Percentiles rank a stretch among this genome's conserved stretches.
Evolutionary conservation across 2,329 filamentous ascomycete genomes (phyloP).

Genomic region (Beauveria sp.): DNA sequence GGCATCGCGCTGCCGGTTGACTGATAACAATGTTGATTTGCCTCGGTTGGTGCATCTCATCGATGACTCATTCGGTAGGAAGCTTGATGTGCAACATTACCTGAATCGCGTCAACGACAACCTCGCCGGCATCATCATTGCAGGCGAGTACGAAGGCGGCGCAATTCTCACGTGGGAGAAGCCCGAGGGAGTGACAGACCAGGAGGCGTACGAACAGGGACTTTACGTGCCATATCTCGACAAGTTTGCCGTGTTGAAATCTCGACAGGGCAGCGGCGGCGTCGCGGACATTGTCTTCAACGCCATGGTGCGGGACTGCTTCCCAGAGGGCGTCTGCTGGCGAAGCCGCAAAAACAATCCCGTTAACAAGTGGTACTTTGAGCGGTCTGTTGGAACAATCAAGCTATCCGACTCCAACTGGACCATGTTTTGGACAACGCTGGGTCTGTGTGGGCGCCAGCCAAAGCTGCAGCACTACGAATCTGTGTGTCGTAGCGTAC

Average conservation of each 20-base stretch:
- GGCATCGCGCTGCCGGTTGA: slow-evolving; percentile 57
- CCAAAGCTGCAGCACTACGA: slow-evolving; percentile 61
- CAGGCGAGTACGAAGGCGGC: slow-evolving; percentile 92
- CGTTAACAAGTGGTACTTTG: slow-evolving; percentile 99
- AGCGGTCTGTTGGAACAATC: slow-evolving; percentile 74
- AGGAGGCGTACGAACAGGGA: slow-evolving; percentile 44
- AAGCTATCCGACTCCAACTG: slow-evolving; percentile 78
- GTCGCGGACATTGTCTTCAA: slow-evolving; percentile 97
- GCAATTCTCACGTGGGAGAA: slow-evolving; percentile 93
- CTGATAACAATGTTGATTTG: slow-evolving; percentile 76
- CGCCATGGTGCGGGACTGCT: slow-evolving; percentile 83
- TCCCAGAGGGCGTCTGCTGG: slow-evolving; percentile 88
- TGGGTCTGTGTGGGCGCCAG: slow-evolving; percentile 49
- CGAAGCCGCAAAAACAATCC: slow-evolving; percentile 83
- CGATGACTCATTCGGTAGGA: slow-evolving; percentile 84
- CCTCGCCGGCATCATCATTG: slow-evolving; percentile 86
- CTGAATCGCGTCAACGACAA: slow-evolving; percentile 70
- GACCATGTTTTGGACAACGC: slow-evolving; percentile 98
- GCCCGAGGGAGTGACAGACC: slow-evolving; percentile 52
- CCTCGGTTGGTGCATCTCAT: slow-evolving; percentile 78
- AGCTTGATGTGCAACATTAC: slow-evolving; percentile 78
- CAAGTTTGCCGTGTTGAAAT: slow-evolving; percentile 90
- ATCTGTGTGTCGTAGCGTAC: slow-evolving; percentile 59
- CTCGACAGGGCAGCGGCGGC: slow-evolving; percentile 80
- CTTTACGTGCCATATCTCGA: slow-evolving; percentile 88